Conservation (phyloP, 176 grass and related monocot genomes). For the Thinopyrum elongatum region DNA sequence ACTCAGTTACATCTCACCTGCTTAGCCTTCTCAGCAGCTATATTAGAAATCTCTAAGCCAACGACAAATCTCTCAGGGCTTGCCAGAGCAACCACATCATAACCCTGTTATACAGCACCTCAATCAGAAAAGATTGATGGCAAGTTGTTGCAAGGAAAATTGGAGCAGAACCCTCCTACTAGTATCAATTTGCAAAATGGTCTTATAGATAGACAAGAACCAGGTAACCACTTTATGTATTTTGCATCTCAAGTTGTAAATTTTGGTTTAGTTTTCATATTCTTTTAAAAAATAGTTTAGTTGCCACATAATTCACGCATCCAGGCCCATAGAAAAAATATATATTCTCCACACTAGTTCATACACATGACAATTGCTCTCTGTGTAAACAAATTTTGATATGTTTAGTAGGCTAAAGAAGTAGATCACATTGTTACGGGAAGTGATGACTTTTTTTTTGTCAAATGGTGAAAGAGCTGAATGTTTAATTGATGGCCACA, state of each 20-base stretch:
- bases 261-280: not conserved
- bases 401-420: not conserved
- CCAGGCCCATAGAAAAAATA: not conserved
- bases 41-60: constrained; percentile 75
- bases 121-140: not conserved
- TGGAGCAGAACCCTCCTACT: not conserved
- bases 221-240: not conserved
- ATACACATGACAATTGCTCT: not conserved
- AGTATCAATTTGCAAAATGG: not conserved
- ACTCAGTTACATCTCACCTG: constrained; percentile 42
- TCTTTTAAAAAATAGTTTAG: not conserved
- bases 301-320: not conserved
- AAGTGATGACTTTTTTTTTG: not conserved
- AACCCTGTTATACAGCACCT: constrained; percentile 59
- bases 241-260: not conserved
- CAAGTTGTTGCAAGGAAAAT: not conserved
- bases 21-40: constrained; percentile 65
- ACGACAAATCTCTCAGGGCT: constrained; percentile 68
- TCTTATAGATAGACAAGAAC: not conserved
- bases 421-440: not conserved
- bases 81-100: constrained; percentile 74
- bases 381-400: not conserved
- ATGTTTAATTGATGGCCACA: not conserved
- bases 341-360: not conserved
- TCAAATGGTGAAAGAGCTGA: not conserved